Conservation (phyloP, 805 yeast species). For the Metschnikowia vanudenii region DNA sequence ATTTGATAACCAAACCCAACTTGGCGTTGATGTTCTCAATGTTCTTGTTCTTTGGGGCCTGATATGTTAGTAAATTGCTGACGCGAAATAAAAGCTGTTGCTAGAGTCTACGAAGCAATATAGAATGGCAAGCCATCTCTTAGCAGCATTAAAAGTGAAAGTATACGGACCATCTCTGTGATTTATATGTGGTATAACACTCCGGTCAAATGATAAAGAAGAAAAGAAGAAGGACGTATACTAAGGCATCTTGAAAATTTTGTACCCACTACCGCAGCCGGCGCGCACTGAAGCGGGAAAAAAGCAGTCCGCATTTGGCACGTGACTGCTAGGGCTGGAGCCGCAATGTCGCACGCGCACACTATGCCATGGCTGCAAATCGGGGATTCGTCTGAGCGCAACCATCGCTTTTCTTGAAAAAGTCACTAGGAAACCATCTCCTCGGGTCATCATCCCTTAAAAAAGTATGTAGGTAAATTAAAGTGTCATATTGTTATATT, state of each 20-base stretch:
- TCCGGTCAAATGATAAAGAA: conserved; percentile 70
- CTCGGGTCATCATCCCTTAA: too few species aligned
- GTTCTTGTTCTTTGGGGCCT: conserved; percentile 96
- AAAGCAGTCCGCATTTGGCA: conserved; percentile 15
- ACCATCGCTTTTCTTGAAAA: background rate
- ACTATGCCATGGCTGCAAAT: conserved; percentile 3
- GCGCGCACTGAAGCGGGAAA: conserved; percentile 1
- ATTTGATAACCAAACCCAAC: conserved; percentile 96
- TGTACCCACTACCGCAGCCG: conserved; percentile 11
- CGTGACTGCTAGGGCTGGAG: conserved; percentile 14
- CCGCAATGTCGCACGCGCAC: conserved; percentile 7
- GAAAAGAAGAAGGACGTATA: background rate
- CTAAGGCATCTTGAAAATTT: conserved; percentile 13
- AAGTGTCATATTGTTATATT: too few species aligned
- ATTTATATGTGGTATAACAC: conserved; percentile 54
- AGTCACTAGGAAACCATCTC: too few species aligned
- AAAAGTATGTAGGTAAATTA: too few species aligned
- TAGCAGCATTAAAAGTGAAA: conserved; percentile 10
- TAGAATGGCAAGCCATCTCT: background rate
- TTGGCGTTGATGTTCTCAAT: conserved; percentile 96
- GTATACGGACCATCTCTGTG: conserved; percentile 95
- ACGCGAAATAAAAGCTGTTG: conserved; percentile 1
- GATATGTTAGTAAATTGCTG: conserved; percentile 41
- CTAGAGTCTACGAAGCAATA: background rate
- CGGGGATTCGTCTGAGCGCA: background rate